These are phyloP conservation scores for Gremmenia infestans DNA, from an alignment of 2,329 filamentous ascomycete genomes.

Conservation along the genomic window DNA sequence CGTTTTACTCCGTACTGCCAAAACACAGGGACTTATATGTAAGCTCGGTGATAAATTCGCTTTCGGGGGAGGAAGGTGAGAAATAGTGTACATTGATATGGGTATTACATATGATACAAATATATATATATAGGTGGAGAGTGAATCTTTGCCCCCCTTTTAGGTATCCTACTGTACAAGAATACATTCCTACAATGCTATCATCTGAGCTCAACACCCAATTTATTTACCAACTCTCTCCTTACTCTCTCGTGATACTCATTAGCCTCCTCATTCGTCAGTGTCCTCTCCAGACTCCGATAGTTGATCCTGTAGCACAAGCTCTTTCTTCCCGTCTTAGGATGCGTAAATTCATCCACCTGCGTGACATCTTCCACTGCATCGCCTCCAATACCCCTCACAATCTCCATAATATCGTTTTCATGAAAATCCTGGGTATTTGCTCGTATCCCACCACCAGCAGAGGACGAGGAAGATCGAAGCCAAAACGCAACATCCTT, in stretches of 20 bases:
- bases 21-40: no score
- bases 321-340: conserved; percentile 76
- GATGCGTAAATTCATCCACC: conserved; percentile 83
- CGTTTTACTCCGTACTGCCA: no score
- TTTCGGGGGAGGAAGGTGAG: no score
- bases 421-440: conserved; percentile 66
- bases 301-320: conserved; percentile 93
- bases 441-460: conserved; percentile 40
- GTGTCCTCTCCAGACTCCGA: conserved; percentile 81
- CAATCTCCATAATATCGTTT: conserved; percentile 96
- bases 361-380: conserved; percentile 81
- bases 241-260: conserved; percentile 66
- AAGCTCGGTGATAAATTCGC: no score
- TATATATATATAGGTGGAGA: no score
- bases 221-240: conserved; percentile 57
- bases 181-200: neutral
- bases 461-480: conserved; percentile 40
- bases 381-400: conserved; percentile 77
- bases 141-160: neutral
- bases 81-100: no score
- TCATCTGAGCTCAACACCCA: conserved; percentile 75
- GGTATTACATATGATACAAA: no score
- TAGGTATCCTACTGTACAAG: neutral
- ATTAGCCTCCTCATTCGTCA: conserved; percentile 81
- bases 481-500: conserved; percentile 97